Evolutionary conservation across 2,329 filamentous ascomycete genomes (phyloP).

Genomic region (Fusarium sp.): DNA sequence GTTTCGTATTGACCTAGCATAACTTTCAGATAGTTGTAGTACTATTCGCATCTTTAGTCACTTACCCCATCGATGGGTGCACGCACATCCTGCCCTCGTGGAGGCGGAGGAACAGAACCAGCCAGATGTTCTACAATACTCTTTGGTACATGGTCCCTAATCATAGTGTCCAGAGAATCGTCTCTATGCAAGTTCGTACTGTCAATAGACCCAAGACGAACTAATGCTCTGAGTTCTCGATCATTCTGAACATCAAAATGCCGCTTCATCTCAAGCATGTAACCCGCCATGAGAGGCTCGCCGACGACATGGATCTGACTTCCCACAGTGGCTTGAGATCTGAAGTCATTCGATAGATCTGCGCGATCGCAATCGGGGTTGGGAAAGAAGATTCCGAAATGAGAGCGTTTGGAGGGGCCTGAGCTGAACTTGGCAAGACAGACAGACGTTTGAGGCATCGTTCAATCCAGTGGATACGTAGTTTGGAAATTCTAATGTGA

Average conservation of each 20-base stretch:
- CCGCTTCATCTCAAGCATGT: not conserved
- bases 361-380: not conserved
- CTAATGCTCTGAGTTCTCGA: not conserved
- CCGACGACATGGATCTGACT: not conserved
- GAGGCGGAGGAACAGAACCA: not conserved
- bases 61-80: not conserved
- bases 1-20: not conserved
- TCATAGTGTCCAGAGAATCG: not conserved
- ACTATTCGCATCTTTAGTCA: not conserved
- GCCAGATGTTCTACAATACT: not conserved
- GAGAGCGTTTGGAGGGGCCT: not conserved
- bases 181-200: not conserved
- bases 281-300: not conserved
- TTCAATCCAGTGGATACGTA: accelerated
- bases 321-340: not conserved
- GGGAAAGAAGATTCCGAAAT: not conserved
- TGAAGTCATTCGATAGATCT: not conserved
- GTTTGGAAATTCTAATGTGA: no score
- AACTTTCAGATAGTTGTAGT: not conserved
- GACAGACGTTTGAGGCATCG: not conserved
- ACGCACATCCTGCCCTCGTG: not conserved
- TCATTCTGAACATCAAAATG: not conserved
- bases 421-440: not conserved
- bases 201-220: not conserved
- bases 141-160: not conserved